Evolutionary conservation across 1,284 basidiomycete species (phyloP), one percentile per base, ranked within the genome.

Genomic region (Tremellales sp.): DNA sequence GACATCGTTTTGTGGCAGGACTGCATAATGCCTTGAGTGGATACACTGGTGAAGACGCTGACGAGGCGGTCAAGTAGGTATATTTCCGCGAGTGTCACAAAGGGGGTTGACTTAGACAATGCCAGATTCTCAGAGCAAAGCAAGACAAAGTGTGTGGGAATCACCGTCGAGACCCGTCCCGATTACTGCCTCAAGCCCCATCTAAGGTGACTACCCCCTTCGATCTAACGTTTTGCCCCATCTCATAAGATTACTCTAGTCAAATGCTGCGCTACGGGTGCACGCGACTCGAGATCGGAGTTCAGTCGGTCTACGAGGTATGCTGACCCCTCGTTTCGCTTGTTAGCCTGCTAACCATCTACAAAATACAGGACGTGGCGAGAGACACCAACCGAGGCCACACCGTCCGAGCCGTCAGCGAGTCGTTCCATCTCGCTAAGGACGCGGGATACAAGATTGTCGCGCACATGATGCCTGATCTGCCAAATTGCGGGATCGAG

Each of bases 401-500:
- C 74, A 99, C 95, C 21, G 94, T 99, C 43, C 90, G 92, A 52
- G 92, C 95, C 6, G 94, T 97, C 45, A 86, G 87, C 50, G 94
- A 99, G 72, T 92, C 88, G 5, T 99, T 99, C 75, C 95, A 98
- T 66, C 83, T 98, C 60, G 87, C 93, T 28, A 99, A 99, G 73
- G 94, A 99, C 62, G 94, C 94, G 1, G 94, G 94, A 9, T 99
- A 97, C 84, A 99, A 99, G 75, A 91, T 97, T 47, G 93, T 97
- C 33, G 91, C 91, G 16, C 92, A 97, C 67, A 95, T 95, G 92
- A 97, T 97, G 92, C 87, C 91, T 45, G 85, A 95, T 74, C 80
- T 98, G 6, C 95, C 95, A 12, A 99, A 98, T 68, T 90, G 98
- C 46, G 94, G 94, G 34, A 81, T 95, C 45, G 94, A 98, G 75